phyloP scores from a whole-genome alignment of 2,329 filamentous ascomycete species.

The Pseudogymnoascus sp. region DNA sequence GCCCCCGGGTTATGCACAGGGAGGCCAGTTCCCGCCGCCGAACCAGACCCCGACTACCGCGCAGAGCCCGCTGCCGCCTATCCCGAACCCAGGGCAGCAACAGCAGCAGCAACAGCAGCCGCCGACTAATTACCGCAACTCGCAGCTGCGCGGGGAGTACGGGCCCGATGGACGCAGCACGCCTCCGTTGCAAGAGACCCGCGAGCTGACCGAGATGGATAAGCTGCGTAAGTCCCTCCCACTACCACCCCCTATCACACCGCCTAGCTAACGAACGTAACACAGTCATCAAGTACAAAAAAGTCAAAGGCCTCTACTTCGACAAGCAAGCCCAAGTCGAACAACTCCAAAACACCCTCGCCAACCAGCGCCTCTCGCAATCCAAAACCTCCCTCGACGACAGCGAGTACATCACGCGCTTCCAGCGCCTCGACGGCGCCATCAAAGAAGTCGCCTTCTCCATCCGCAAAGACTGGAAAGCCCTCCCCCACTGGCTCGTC shows the following conservation, averaged over 20 bases:
- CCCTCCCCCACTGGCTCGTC: constrained; percentile 71
- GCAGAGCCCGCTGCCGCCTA: neutral
- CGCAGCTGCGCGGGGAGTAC: neutral
- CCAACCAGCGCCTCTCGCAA: constrained; percentile 88
- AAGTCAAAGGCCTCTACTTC: constrained; percentile 96
- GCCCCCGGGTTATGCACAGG: neutral
- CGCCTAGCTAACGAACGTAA: neutral
- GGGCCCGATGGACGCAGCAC: neutral
- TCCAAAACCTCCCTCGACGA: constrained; percentile 93
- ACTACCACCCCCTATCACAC: neutral
- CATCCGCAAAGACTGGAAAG: constrained; percentile 88
- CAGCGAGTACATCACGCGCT: constrained; percentile 83
- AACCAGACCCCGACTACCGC: neutral
- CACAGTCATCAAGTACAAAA: constrained; percentile 88
- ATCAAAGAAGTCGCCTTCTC: constrained; percentile 94
- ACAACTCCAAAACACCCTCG: constrained; percentile 92
- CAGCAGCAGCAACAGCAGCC: neutral
- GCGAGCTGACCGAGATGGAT: constrained; percentile 30
- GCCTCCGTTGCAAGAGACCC: constrained; percentile 17
- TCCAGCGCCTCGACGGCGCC: constrained; percentile 84
- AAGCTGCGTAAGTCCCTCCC: constrained; percentile 33
- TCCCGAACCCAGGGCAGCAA: neutral
- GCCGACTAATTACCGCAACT: neutral
- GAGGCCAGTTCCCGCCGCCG: neutral
- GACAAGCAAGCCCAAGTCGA: constrained; percentile 86